Evolutionary conservation across 2,329 filamentous ascomycete genomes (phyloP).

Genomic region (Aspergillus neoniger): DNA sequence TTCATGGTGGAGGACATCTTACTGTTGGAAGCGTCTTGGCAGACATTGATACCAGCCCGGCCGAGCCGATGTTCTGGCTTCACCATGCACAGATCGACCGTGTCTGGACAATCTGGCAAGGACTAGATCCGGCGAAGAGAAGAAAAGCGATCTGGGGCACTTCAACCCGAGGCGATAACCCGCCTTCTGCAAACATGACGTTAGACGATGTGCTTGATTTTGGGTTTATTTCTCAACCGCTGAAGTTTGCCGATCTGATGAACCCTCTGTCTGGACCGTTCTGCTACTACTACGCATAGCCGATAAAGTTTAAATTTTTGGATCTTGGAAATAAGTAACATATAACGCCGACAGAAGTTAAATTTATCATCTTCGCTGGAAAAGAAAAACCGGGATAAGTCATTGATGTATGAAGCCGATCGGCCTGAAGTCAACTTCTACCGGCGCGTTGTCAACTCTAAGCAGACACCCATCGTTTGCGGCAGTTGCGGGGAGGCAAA

Average conservation of each 20-base stretch:
- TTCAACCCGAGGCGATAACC: background rate
- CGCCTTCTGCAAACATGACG: constrained; percentile 9
- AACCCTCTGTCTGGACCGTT: background rate
- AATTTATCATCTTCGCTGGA: background rate
- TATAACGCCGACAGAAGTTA: background rate
- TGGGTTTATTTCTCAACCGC: background rate
- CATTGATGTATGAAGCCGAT: background rate
- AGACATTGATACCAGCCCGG: constrained; percentile 9
- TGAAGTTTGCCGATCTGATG: background rate
- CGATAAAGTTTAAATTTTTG: background rate
- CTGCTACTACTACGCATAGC: background rate
- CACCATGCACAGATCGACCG: constrained; percentile 17
- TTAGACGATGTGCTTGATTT: constrained; percentile 10
- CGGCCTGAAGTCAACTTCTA: background rate
- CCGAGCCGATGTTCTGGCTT: constrained; percentile 14
- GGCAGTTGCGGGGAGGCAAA: background rate
- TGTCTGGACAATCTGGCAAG: constrained; percentile 14
- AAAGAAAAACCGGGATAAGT: background rate
- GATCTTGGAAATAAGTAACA: background rate
- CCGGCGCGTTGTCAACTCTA: background rate
- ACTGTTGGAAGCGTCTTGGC: constrained; percentile 6
- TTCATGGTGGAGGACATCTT: constrained; percentile 7
- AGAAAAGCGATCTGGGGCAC: constrained; percentile 10
- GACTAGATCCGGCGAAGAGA: background rate
- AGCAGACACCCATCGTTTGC: background rate